Evolutionary conservation across 345 rosid species (phyloP).

Genomic region (Streptanthus diversifolius): DNA sequence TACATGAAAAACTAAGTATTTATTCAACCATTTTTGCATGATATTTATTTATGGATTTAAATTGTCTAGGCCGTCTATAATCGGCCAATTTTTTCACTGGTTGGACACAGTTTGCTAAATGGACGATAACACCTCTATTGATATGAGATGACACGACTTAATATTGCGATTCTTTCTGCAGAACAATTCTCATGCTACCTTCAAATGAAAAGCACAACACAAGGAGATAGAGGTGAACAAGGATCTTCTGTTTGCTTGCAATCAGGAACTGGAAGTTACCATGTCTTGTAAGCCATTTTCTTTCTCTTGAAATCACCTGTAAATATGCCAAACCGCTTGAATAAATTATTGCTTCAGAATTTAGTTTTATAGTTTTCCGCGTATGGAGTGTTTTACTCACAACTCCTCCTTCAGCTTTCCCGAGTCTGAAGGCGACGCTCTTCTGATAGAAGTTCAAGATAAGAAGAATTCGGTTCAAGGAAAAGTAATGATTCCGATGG

Average conservation of each 20-base stretch:
- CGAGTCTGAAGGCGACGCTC: conserved; percentile 77
- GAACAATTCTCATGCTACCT: conserved; percentile 77
- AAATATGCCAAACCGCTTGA: not conserved
- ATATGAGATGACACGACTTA: not conserved
- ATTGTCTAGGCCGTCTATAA: not conserved
- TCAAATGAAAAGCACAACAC: conserved; percentile 69
- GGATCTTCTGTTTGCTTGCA: conserved; percentile 63
- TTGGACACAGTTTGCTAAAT: not conserved
- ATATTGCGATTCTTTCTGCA: conserved; percentile 31
- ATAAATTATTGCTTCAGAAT: not conserved
- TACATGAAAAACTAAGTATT: not conserved
- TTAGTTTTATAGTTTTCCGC: not conserved
- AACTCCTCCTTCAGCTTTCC: conserved; percentile 60
- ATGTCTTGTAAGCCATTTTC: conserved; percentile 68
- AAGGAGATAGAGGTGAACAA: conserved; percentile 55
- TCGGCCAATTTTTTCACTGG: not conserved
- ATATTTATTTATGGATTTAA: not conserved
- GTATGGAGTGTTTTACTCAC: conserved; percentile 19
- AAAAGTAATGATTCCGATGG: conserved; percentile 60
- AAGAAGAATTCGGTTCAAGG: conserved; percentile 67
- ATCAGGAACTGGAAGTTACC: conserved; percentile 85
- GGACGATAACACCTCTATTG: not conserved
- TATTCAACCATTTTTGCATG: not conserved
- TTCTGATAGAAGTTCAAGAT: conserved; percentile 78
- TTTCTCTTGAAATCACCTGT: not conserved